A percentile compares a stretch with the other conserved stretches of the same genome.
Evolutionary conservation across 2,329 filamentous ascomycete genomes (phyloP).

Genomic region (Diaporthe vexans): DNA sequence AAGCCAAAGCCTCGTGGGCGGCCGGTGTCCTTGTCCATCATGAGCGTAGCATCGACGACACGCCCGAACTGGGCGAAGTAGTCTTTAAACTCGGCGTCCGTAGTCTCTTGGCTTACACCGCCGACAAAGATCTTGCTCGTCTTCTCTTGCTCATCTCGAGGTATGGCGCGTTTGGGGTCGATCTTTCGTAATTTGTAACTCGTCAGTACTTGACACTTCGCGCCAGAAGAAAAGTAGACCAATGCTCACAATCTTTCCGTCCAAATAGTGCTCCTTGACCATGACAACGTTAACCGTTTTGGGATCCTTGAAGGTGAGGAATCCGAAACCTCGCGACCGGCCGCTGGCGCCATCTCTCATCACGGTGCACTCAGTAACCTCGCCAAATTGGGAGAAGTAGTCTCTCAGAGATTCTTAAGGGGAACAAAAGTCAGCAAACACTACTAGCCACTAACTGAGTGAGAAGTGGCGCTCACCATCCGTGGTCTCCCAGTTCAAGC

Average conservation of each 20-base stretch:
- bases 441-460: conserved; percentile 6
- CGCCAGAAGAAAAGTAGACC: neutral
- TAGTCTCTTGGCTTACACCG: conserved; percentile 96
- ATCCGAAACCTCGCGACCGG: conserved; percentile 94
- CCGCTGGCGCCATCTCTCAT: conserved; percentile 97
- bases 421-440: conserved; percentile 14
- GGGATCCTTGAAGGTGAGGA: conserved; percentile 96
- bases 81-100: conserved; percentile 94
- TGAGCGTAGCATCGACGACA: conserved; percentile 96
- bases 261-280: conserved; percentile 98
- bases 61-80: conserved; percentile 98
- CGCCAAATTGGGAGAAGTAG: conserved; percentile 98
- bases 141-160: conserved; percentile 96
- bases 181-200: conserved; percentile 73
- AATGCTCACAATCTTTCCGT: conserved; percentile 92
- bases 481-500: conserved; percentile 98
- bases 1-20: conserved; percentile 96
- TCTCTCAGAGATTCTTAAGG: conserved; percentile 89
- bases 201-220: conserved; percentile 24
- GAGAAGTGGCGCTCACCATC: conserved; percentile 78
- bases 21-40: conserved; percentile 99
- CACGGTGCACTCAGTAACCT: conserved; percentile 98
- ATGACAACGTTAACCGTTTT: conserved; percentile 99
- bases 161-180: conserved; percentile 97
- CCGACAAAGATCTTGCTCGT: conserved; percentile 99